Percentiles rank a stretch among this genome's conserved stretches.
Evolutionary conservation across 768 basidiomycete species (phyloP).

Genomic region (Pisolithus sp.): DNA sequence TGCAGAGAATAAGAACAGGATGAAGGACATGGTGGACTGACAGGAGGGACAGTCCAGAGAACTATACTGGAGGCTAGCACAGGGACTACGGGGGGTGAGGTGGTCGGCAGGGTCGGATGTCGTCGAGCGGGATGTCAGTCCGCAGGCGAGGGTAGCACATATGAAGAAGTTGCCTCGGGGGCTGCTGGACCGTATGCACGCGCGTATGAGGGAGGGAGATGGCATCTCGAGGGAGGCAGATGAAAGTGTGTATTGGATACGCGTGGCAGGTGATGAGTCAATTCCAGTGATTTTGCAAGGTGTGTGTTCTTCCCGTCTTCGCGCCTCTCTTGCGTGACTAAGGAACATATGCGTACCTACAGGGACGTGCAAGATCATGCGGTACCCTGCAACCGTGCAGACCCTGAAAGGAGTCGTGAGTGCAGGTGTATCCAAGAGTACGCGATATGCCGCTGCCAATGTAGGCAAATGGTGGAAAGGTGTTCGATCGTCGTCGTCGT

Average conservation of each 20-base stretch:
- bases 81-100: slow-evolving; percentile 73
- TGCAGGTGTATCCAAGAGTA: slow-evolving; percentile 73
- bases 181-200: slow-evolving; percentile 51
- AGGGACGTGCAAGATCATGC: slow-evolving; percentile 78
- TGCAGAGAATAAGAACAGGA: slow-evolving; percentile 90
- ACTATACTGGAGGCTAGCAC: slow-evolving; percentile 75
- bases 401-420: slow-evolving; percentile 80
- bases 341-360: slow-evolving; percentile 1
- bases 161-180: slow-evolving; percentile 72
- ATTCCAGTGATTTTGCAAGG: slow-evolving; percentile 53
- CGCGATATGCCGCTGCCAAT: slow-evolving; percentile 70
- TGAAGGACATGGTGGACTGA: slow-evolving; percentile 84
- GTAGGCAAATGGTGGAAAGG: slow-evolving; percentile 77
- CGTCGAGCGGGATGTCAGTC: slow-evolving; percentile 70
- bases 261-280: slow-evolving; percentile 57
- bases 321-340: not conserved
- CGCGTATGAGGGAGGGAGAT: slow-evolving; percentile 23
- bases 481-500: slow-evolving; percentile 5
- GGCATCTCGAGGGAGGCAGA: slow-evolving; percentile 46
- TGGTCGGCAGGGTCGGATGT: slow-evolving; percentile 48
- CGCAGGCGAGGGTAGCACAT: slow-evolving; percentile 65
- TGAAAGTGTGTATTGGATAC: slow-evolving; percentile 70
- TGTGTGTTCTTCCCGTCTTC: slow-evolving; percentile 14
- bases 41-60: slow-evolving; percentile 82
- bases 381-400: slow-evolving; percentile 79